A percentile compares a stretch with the other conserved stretches of the same genome.
phyloP scores from a whole-genome alignment of 176 grass and related monocot genomes.

The Sorghum bicolor region Sorghum_bicolor_NCBIv3 NC_012873.2:53998501-53999000 shows the following conservation, averaged over 20 bases:
- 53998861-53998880: not conserved
- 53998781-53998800: too few relatives aligned
- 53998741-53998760: too few relatives aligned
- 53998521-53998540: not conserved
- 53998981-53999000: too few relatives aligned
- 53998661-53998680: not conserved
- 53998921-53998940: too few relatives aligned
- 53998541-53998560: not conserved
- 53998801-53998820: not conserved
- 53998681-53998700: not conserved
- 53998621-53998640: not conserved
- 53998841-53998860: not conserved
- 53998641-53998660: not conserved
- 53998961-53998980: not conserved
- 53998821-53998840: not conserved
- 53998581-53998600: not conserved
- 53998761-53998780: too few relatives aligned
- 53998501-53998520: not conserved
- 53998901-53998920: not conserved
- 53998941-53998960: not conserved
- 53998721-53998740: too few relatives aligned
- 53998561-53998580: not conserved
- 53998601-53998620: not conserved
- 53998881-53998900: not conserved
- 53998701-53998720: too few relatives aligned